A percentile compares a stretch with the other conserved stretches of the same genome.
These are phyloP conservation scores for Geotrichum restrictum DNA, from an alignment of 1,139 yeast species.

Conservation along the genomic window DNA sequence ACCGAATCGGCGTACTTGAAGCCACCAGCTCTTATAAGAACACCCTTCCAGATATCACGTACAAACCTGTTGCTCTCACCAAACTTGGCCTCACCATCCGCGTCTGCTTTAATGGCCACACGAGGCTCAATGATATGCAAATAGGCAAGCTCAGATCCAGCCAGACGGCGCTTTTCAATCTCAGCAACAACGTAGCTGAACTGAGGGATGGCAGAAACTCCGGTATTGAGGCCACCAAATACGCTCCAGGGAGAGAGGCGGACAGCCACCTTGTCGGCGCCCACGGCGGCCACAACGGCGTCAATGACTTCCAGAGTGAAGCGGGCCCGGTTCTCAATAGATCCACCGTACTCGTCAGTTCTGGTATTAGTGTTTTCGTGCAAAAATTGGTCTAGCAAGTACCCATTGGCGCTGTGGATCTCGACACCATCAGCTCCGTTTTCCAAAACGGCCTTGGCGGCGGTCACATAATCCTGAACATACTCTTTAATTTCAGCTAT, in stretches of 20 bases:
- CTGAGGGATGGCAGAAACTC: constrained; percentile 29
- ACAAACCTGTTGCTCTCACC: constrained; percentile 35
- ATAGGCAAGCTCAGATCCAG: constrained; percentile 47
- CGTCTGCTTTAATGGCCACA: constrained; percentile 18
- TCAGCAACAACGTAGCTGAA: constrained; percentile 32
- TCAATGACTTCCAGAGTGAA: constrained; percentile 55
- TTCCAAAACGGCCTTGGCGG: constrained; percentile 46
- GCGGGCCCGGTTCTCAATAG: constrained; percentile 64
- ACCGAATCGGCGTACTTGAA: constrained; percentile 28
- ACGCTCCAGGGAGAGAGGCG: constrained; percentile 57
- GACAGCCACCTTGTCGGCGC: constrained; percentile 51
- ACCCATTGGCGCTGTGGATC: constrained; percentile 67
- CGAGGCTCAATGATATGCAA: constrained; percentile 53
- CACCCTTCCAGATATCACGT: constrained; percentile 47
- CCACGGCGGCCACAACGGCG: constrained; percentile 49
- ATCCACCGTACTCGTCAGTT: constrained; percentile 68
- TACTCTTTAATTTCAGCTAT: constrained; percentile 41
- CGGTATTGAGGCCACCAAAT: constrained; percentile 37
- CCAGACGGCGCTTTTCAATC: constrained; percentile 33
- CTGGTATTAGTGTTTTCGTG: constrained; percentile 51
- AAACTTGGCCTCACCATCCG: neutral
- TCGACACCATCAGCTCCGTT: constrained; percentile 71
- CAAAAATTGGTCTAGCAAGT: constrained; percentile 52
- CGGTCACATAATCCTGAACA: constrained; percentile 39
- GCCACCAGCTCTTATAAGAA: constrained; percentile 48